Evolutionary conservation across 2,329 filamentous ascomycete genomes (phyloP), one percentile per base, ranked within the genome.

Genomic region (Neophaeococcomyces aloes): DNA sequence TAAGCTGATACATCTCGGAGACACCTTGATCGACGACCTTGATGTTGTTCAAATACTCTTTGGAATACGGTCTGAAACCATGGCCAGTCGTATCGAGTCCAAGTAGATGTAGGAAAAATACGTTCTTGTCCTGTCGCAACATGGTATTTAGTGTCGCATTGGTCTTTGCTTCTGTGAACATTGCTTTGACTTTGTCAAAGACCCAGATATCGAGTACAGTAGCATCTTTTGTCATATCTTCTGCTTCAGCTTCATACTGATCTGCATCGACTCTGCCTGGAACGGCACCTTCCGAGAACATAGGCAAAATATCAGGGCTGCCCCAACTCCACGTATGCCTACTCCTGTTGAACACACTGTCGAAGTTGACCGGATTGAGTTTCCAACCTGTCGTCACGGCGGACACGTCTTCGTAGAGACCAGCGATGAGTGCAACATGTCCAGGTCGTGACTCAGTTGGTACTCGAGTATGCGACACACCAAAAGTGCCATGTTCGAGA

Each of bases 261-360:
- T 81, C 82, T n/a, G 86, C 82, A 62, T 95, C 85, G 1, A 98
- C 84, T 50, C 83, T 75, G 6, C 89, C 88, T 0, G 85, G 83
- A 7, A 85, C 79, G 18, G 91, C 89, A n/a, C 91, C 91, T 45
- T 87, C 76, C 59, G 93, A 80, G 60, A 98, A 98, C 91, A 98
- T 98, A 43, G 85, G 85, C 53, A 98, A 66, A 57, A 98, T 98
- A 64, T 98, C 91, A 1, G 91, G 91, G 59, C 88, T 95, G 2
- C 91, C 91, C 91, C 91, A 98, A 63, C 88, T 94, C 91, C 91
- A 98, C 6, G 93, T 98, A 65, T 98, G 93, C 35, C 82, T 74
- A 60, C 89, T 96, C 50, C 86, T 79, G 62, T 98, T 98, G 75
- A 98, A 98, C 8, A 98, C 87, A 58, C 89, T 96, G 67, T 98